Percentiles rank a stretch among this genome's conserved stretches.
Evolutionary conservation across 345 rosid species (phyloP).

Genomic region (Zanthoxylum bungeanum): DNA sequence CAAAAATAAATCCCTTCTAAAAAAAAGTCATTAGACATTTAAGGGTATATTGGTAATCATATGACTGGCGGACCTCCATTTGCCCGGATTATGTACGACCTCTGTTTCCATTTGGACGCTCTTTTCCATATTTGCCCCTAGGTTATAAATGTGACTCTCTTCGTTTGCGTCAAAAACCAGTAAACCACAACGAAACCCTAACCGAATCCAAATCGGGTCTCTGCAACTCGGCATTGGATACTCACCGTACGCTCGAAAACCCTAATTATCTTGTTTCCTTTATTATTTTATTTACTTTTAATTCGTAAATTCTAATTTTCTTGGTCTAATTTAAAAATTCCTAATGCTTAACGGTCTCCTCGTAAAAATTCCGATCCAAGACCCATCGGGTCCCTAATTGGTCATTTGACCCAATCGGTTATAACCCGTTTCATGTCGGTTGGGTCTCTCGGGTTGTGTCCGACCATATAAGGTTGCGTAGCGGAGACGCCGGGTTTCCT

Average conservation of each 20-base stretch:
- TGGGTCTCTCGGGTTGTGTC: slow-evolving; percentile 10
- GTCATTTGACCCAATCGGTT: slow-evolving; percentile 18
- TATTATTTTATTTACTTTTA: neutral
- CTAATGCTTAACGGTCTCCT: neutral
- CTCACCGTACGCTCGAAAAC: slow-evolving; percentile 14
- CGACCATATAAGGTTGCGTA: neutral
- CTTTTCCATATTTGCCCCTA: slow-evolving; percentile 18
- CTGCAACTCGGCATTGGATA: slow-evolving; percentile 5
- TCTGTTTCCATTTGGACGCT: too few relatives aligned
- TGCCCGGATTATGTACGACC: neutral
- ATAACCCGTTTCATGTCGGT: slow-evolving; percentile 2
- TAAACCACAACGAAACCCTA: slow-evolving; percentile 15
- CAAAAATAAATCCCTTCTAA: too few relatives aligned
- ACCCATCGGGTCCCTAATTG: slow-evolving; percentile 21
- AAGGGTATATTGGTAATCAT: neutral
- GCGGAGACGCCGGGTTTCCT: neutral
- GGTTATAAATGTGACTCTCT: neutral
- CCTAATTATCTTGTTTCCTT: neutral
- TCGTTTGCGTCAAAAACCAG: neutral
- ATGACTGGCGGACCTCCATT: neutral
- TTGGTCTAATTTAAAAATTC: neutral
- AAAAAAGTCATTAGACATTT: too few relatives aligned
- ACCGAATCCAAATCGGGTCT: slow-evolving; percentile 14
- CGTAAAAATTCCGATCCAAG: slow-evolving; percentile 13
- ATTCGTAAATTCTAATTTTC: neutral